Conservation (phyloP, 306 rosid genomes). For the Oemleria cerasiformis region DNA sequence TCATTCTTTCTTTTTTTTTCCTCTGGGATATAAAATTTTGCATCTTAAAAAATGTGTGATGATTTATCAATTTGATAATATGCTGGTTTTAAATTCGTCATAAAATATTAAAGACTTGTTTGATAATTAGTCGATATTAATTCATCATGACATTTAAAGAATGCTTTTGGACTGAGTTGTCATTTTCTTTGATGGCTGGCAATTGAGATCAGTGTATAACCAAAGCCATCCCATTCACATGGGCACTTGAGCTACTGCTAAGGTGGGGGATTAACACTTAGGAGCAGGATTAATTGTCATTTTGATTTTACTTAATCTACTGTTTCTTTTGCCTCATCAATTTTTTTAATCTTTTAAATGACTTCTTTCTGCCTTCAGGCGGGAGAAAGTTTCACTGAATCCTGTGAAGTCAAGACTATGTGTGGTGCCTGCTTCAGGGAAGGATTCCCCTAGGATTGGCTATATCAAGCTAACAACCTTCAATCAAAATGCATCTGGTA, state of each 20-base stretch:
- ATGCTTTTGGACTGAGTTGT: background rate
- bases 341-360: background rate
- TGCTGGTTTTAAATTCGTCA: background rate
- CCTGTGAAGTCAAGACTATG: conserved; percentile 91
- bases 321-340: background rate
- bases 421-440: conserved; percentile 63
- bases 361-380: conserved; percentile 44
- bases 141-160: background rate
- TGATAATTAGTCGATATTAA: too few species aligned
- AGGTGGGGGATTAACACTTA: background rate
- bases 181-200: background rate
- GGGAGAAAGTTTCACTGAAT: conserved; percentile 86
- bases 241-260: conserved; percentile 3
- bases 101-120: background rate
- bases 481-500: conserved; percentile 87
- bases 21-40: background rate
- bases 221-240: background rate
- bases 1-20: background rate
- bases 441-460: conserved; percentile 66
- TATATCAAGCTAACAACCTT: conserved; percentile 85
- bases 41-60: background rate
- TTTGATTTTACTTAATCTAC: background rate
- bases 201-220: background rate
- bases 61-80: background rate
- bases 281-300: background rate